Evolutionary conservation across 768 basidiomycete genomes (phyloP).

Genomic region (Naganishia randhawae): DNA sequence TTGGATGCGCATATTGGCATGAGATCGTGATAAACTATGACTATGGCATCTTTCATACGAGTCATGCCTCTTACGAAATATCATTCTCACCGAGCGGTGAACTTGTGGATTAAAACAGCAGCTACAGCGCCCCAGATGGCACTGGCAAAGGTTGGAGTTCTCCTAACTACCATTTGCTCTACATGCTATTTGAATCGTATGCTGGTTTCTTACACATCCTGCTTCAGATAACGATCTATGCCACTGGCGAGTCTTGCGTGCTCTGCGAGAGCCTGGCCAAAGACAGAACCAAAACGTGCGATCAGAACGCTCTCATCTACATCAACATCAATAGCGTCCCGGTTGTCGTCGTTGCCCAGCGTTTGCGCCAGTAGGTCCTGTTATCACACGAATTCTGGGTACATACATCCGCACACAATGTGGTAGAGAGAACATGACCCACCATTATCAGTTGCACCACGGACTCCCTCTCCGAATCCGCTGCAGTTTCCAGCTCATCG

Average conservation of each 20-base stretch:
- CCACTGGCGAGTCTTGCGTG: neutral
- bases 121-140: too few relatives aligned
- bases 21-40: too few relatives aligned
- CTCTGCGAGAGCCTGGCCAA: neutral
- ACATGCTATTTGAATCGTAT: neutral
- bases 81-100: too few relatives aligned
- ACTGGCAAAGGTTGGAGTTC: too few relatives aligned
- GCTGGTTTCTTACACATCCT: neutral
- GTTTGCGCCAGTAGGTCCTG: slow-evolving; percentile 3
- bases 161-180: too few relatives aligned
- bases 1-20: too few relatives aligned
- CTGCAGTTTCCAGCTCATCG: slow-evolving; percentile 40
- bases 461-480: slow-evolving; percentile 31
- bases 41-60: too few relatives aligned
- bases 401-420: neutral
- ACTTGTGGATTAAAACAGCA: too few relatives aligned
- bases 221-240: slow-evolving; percentile 14
- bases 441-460: slow-evolving; percentile 37
- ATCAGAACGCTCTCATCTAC: slow-evolving; percentile 18
- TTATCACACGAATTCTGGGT: neutral
- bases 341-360: neutral
- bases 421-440: slow-evolving; percentile 22
- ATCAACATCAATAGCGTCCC: slow-evolving; percentile 17
- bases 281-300: slow-evolving; percentile 5
- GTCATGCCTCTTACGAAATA: too few relatives aligned